A percentile compares a stretch with the other conserved stretches of the same genome.
Conservation (phyloP, 2,329 filamentous ascomycete genomes). For the Exophiala aquamarina region DNA sequence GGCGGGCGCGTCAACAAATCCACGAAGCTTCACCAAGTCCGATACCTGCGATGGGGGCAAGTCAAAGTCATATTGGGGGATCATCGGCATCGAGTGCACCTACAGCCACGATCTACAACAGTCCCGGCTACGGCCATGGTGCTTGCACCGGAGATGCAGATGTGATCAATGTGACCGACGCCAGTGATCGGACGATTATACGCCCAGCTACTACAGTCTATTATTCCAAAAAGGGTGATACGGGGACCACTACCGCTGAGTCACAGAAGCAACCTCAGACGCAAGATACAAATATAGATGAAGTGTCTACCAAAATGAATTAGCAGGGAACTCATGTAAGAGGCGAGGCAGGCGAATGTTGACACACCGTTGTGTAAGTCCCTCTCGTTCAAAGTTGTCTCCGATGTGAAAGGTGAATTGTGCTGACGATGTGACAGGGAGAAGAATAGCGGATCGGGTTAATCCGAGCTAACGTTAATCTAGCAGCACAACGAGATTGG, state of each 20-base stretch:
- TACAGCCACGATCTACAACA: not conserved
- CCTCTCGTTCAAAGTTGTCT: not conserved
- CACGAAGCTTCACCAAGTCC: not conserved
- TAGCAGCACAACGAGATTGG: not conserved
- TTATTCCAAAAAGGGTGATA: not conserved
- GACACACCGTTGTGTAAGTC: not conserved
- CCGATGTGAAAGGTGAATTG: not conserved
- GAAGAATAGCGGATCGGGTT: not conserved
- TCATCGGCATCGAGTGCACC: not conserved
- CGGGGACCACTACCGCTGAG: not conserved
- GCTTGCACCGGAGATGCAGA: not conserved
- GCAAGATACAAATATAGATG: not conserved
- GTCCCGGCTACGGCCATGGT: not conserved
- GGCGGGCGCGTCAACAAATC: conserved; percentile 33
- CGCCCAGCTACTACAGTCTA: not conserved
- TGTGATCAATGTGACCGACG: not conserved
- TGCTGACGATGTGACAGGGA: not conserved
- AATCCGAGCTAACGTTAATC: not conserved
- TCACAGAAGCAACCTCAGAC: not conserved
- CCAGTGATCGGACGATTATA: not conserved
- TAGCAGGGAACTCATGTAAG: not conserved
- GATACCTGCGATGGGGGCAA: not conserved
- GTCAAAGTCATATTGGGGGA: not conserved
- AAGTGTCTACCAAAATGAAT: not conserved
- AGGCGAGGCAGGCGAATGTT: not conserved